phyloP scores from a whole-genome alignment of 495 filamentous ascomycete species.

The Talaromyces wortmannii region DNA sequence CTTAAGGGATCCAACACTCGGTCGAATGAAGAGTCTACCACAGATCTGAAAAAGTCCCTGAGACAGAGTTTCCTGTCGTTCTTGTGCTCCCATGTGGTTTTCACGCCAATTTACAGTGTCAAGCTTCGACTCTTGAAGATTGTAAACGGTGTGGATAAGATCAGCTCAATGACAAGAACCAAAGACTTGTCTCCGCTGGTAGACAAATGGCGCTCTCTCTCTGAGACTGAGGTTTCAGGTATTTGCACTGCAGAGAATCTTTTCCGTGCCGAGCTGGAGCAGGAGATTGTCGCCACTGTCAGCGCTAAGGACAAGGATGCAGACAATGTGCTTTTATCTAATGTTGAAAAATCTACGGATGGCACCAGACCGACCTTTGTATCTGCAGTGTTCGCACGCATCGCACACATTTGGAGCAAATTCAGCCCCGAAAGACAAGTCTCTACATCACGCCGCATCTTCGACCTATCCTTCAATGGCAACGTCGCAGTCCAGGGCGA shows the following conservation, averaged over 20 bases:
- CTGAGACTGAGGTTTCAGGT: conserved; percentile 28
- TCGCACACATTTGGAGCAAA: conserved; percentile 63
- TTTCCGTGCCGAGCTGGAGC: conserved; percentile 49
- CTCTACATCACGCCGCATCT: conserved; percentile 51
- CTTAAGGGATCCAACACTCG: conserved; percentile 41
- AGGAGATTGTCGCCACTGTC: conserved; percentile 53
- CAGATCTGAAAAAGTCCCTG: conserved; percentile 57
- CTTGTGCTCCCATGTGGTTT: conserved; percentile 63
- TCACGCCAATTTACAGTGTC: conserved; percentile 57
- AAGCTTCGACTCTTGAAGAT: conserved; percentile 64
- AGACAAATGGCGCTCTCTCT: conserved; percentile 52
- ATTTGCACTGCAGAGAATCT: conserved; percentile 53
- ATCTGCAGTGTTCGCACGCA: conserved; percentile 52
- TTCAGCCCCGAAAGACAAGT: conserved; percentile 58
- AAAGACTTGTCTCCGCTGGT: conserved; percentile 65
- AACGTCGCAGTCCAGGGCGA: conserved; percentile 34
- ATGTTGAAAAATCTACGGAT: conserved; percentile 41
- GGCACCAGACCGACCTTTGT: conserved; percentile 44
- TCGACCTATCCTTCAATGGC: conserved; percentile 39
- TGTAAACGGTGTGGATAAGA: conserved; percentile 63
- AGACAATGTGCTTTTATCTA: conserved; percentile 47
- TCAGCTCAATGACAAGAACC: conserved; percentile 57
- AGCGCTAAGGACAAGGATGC: conserved; percentile 61
- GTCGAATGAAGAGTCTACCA: conserved; percentile 17
- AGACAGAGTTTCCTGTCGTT: conserved; percentile 64